Evolutionary conservation across 2,329 filamentous ascomycete species (phyloP).

Genomic region (Hypoxylon sp.): DNA sequence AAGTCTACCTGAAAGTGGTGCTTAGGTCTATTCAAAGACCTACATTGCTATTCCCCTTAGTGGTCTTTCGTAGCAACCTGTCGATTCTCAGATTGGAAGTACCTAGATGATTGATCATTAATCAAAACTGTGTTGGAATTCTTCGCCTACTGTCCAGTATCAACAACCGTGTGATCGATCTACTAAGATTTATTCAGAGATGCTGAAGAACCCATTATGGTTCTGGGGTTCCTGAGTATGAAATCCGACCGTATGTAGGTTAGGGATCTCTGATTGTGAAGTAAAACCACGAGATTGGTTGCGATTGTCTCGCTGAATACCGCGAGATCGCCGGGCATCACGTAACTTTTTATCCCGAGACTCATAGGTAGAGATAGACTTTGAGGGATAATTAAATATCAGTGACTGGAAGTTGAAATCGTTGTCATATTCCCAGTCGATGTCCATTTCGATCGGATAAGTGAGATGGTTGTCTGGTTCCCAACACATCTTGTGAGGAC

Average conservation of each 20-base stretch:
- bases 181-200: not conserved
- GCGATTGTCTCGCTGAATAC: not conserved
- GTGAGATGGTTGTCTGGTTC: not conserved
- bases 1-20: not conserved
- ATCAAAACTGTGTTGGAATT: not conserved
- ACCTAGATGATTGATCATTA: not conserved
- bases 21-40: not conserved
- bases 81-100: not conserved
- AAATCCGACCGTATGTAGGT: not conserved
- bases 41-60: not conserved
- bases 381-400: not conserved
- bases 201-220: not conserved
- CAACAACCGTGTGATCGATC: not conserved
- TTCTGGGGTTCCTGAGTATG: not conserved
- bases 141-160: not conserved
- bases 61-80: not conserved
- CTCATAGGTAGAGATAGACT: not conserved
- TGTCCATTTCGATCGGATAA: conserved; percentile 1
- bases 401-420: not conserved
- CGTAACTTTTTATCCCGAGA: not conserved
- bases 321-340: not conserved
- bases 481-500: not conserved
- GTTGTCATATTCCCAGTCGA: not conserved
- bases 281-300: not conserved
- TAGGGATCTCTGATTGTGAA: not conserved